Evolutionary conservation across 2,329 filamentous ascomycete species (phyloP).

Genomic region (Monosporascus sp.): DNA sequence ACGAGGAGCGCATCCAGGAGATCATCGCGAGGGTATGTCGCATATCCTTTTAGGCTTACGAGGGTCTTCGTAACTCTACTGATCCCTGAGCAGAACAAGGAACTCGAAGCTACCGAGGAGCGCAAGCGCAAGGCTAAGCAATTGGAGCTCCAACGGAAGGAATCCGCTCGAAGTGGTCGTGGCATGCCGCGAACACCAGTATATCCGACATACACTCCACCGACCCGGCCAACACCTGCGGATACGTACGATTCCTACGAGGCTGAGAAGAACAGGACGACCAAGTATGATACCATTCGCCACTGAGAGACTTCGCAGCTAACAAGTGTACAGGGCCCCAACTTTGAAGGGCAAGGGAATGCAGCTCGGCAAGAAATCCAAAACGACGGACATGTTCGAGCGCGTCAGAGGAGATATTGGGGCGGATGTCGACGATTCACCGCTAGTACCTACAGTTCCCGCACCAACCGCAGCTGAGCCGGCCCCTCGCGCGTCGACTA

Average conservation of each 20-base stretch:
- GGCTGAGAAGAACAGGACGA: constrained; percentile 91
- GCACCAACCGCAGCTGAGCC: constrained; percentile 47
- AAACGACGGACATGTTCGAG: constrained; percentile 96
- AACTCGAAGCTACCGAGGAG: constrained; percentile 95
- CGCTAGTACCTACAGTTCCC: constrained; percentile 56
- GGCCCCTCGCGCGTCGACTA: constrained; percentile 56
- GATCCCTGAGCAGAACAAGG: constrained; percentile 72
- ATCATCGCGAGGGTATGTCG: constrained; percentile 79
- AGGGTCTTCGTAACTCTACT: constrained; percentile 6
- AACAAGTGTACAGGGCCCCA: constrained; percentile 40
- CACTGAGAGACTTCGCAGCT: constrained; percentile 11
- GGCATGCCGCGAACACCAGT: constrained; percentile 67
- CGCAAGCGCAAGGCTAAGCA: constrained; percentile 98
- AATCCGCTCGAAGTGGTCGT: constrained; percentile 74
- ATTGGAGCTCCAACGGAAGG: constrained; percentile 97
- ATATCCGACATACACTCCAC: constrained; percentile 86
- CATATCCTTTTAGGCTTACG: background rate
- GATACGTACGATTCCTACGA: constrained; percentile 93
- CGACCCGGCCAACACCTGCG: constrained; percentile 64
- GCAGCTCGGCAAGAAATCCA: constrained; percentile 98
- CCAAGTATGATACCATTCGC: constrained; percentile 54
- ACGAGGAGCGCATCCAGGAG: constrained; percentile 97
- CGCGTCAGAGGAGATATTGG: constrained; percentile 88
- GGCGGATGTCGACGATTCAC: constrained; percentile 73
- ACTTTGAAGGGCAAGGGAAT: constrained; percentile 92